Conservation (phyloP, 805 yeast species). For the Myxozyma udenii region DNA sequence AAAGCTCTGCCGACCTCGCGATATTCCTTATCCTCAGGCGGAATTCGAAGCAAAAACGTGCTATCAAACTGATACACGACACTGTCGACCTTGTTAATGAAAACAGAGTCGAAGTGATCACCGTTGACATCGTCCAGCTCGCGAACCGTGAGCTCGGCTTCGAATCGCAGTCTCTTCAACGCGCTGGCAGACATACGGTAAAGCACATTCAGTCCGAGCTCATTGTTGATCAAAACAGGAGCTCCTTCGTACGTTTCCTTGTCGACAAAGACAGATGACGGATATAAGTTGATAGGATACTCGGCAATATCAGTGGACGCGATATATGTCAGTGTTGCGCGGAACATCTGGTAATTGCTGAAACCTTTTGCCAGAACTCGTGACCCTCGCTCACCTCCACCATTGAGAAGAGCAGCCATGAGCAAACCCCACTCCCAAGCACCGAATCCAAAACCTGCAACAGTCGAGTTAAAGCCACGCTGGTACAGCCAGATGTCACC, state of each 20-base stretch:
- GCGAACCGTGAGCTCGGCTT: slow-evolving; percentile 64
- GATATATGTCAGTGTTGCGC: slow-evolving; percentile 76
- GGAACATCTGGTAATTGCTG: slow-evolving; percentile 89
- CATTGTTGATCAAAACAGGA: slow-evolving; percentile 20
- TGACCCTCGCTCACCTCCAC: slow-evolving; percentile 68
- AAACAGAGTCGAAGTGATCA: slow-evolving; percentile 78
- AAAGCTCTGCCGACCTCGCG: slow-evolving; percentile 19
- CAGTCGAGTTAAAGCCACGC: slow-evolving; percentile 67
- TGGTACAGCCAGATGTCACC: slow-evolving; percentile 90
- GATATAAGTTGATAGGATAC: slow-evolving; percentile 15
- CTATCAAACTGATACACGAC: slow-evolving; percentile 59
- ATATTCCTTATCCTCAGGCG: slow-evolving; percentile 18
- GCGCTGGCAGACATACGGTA: slow-evolving; percentile 19
- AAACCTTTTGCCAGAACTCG: slow-evolving; percentile 74
- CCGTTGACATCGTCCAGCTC: slow-evolving; percentile 73
- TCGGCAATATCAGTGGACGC: slow-evolving; percentile 70
- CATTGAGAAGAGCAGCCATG: slow-evolving; percentile 76
- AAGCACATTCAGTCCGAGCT: slow-evolving; percentile 12
- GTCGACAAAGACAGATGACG: neutral
- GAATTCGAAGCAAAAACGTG: slow-evolving; percentile 7
- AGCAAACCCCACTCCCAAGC: slow-evolving; percentile 82
- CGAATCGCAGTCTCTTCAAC: slow-evolving; percentile 48
- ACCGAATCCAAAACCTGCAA: slow-evolving; percentile 80
- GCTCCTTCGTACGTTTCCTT: slow-evolving; percentile 5
- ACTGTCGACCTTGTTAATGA: slow-evolving; percentile 56